A percentile compares a stretch with the other conserved stretches of the same genome.
Evolutionary conservation across 768 basidiomycete species (phyloP).

Genomic region (Tephrocybe rancida): DNA sequence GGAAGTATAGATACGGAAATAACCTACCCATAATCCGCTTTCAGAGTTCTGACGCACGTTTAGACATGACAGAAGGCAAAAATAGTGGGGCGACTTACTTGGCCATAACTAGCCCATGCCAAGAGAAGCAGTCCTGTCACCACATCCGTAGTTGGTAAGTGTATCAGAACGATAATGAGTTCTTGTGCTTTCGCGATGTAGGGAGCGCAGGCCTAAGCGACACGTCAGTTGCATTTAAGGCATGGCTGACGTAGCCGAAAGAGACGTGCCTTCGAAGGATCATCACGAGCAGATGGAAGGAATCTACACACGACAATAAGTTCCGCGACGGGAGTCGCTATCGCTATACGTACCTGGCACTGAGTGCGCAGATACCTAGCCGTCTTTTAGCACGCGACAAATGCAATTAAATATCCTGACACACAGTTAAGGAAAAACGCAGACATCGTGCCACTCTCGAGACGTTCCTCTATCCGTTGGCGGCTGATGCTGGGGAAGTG

Average conservation of each 20-base stretch:
- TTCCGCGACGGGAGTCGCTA: too few relatives aligned
- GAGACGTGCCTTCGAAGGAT: constrained; percentile 11
- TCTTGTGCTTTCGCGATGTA: constrained; percentile 19
- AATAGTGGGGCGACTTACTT: constrained; percentile 3
- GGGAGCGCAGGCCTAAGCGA: constrained; percentile 14
- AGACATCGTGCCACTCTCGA: constrained; percentile 17
- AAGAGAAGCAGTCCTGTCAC: constrained; percentile 18
- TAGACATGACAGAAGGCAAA: background rate
- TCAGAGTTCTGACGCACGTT: constrained; percentile 16
- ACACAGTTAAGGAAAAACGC: constrained; percentile 19
- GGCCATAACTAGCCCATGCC: constrained; percentile 18
- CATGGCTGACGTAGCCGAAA: background rate
- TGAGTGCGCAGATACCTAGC: constrained; percentile 15
- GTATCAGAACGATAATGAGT: constrained; percentile 15
- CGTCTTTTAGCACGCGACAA: background rate
- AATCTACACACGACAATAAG: constrained; percentile 4
- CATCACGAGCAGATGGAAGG: constrained; percentile 16
- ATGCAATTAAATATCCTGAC: background rate
- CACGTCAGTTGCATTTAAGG: background rate
- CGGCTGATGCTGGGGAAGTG: constrained; percentile 17
- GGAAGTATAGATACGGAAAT: background rate
- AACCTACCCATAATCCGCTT: constrained; percentile 18
- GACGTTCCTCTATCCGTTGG: constrained; percentile 16
- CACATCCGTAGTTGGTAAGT: constrained; percentile 17
- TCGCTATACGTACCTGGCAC: constrained; percentile 9